Percentiles rank a stretch among this genome's conserved stretches.
Evolutionary conservation across 176 grass and related monocot genomes (phyloP).

Genomic region (Carex parvula): DNA sequence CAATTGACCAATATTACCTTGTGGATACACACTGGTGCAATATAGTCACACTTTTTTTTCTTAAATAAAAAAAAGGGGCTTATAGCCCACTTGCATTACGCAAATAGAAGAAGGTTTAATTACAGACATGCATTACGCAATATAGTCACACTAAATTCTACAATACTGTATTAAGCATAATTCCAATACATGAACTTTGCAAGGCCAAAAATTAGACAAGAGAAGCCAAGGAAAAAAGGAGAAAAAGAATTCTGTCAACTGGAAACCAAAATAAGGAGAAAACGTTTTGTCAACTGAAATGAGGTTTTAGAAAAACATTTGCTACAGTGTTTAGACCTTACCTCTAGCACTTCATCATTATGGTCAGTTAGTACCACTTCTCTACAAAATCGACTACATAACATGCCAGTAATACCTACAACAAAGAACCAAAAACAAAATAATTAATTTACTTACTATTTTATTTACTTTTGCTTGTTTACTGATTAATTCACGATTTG

Average conservation of each 20-base stretch:
- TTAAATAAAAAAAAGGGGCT: too few relatives aligned
- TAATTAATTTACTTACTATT: slow-evolving; percentile 28
- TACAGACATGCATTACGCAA: too few relatives aligned
- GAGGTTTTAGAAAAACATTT: not conserved
- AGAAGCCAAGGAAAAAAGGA: not conserved
- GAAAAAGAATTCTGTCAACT: not conserved
- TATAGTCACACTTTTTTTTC: not conserved
- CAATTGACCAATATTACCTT: not conserved
- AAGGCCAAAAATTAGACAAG: not conserved
- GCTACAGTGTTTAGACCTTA: slow-evolving; percentile 35
- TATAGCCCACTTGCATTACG: too few relatives aligned
- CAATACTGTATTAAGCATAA: not conserved
- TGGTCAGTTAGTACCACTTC: slow-evolving; percentile 77
- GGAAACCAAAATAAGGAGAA: not conserved
- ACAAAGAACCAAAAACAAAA: slow-evolving; percentile 23
- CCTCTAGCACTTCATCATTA: slow-evolving; percentile 97
- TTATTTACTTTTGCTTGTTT: not conserved
- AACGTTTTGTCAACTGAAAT: not conserved
- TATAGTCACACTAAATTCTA: not conserved
- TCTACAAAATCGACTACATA: slow-evolving; percentile 75
- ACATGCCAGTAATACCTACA: slow-evolving; percentile 84
- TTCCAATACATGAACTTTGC: not conserved
- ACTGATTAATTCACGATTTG: not conserved
- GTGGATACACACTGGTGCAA: not conserved
- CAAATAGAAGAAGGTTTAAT: too few relatives aligned